Evolutionary conservation across 2,329 filamentous ascomycete genomes (phyloP), one percentile per base, ranked within the genome.

Genomic region (Trichoderma asperellum): DNA sequence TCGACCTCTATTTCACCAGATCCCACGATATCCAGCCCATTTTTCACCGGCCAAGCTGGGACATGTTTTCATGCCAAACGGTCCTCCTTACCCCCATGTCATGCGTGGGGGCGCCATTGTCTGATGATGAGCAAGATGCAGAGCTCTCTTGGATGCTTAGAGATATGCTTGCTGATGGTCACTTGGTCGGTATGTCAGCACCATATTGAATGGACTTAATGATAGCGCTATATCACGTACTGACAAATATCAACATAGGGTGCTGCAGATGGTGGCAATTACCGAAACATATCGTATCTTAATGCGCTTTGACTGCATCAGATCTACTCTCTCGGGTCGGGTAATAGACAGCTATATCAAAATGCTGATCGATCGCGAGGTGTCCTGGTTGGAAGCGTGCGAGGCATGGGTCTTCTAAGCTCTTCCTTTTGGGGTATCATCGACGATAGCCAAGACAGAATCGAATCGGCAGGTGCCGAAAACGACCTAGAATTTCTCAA

Each of bases 41-140:
- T 32, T 32, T 32, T 18, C 53, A 56, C 53, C 53, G 53, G 53
- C 53, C 53, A 56, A 56, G 24, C 32, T 56, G 53, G 53, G 29
- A 56, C 53, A 56, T 56, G 53, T 56, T 56, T 56, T 56, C 53
- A 29, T 56, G 53, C 29, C 53, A 24, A 29, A 56, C 53, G 32
- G 27, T 56, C n/a, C 53, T 56, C 32, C 53, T 56, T 29, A 56
- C 53, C 24, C 32, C 53, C 16, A 56, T 56, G 53, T 21, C 53
- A 18, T 56, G 53, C 24, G 53, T 56, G 53, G 53, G 53, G 32
- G 53, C 53, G 53, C 4, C 32, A 27, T 29, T 56, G 24, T 56
- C 53, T 29, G 53, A 56, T 56, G 53, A 56, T 56, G 27, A 56
- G 27, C 53, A 56, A 24, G 53, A 56, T 18, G 32, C 6, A 29